Base-by-base conservation (phyloP, 495 filamentous ascomycete species). In the Cladorrhinum samala region DNA sequence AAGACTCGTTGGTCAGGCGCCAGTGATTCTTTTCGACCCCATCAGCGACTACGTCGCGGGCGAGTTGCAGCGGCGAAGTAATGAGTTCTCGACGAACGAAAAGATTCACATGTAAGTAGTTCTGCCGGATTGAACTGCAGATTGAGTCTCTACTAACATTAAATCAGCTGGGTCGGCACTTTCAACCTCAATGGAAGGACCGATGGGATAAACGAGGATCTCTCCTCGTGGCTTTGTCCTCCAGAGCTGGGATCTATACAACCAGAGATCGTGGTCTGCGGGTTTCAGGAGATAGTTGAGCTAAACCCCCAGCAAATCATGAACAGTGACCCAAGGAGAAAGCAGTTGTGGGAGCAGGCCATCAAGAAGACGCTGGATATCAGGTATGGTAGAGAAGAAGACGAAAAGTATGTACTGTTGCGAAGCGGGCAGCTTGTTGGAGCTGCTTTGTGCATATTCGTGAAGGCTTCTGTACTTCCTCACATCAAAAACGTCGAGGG, bases 251-350 rank as follows among this genome's bases (percentile, higher is more conserved):
- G 76, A 24, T 56, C 63, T 7, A 66, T 72, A 18, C 77, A 82
- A 40, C 88, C 94, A 18, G 83, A 90, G 44, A 86, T 99, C 30
- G 81, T 94, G 46, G 91, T 83, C 8, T 83, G 96, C 24, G 93
- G 89, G 0, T 97, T 99, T 59, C 93, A 99, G 60, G 93, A 99
- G 71, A 97, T 99, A 49, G 94, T 99, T 14, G 85, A 92, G 62
- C 76, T 99, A 13, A 95, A 89, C 60, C 92, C 94, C 16, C 92
- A 97, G 67, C 94, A 99, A 63, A 97, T 99, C 62, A 97, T 99
- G 91, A 94, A 93, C 49, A 96, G 91, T 37, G 91, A 97, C 73
- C 93, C 94, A 19, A 80, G 79, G 8, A 81, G 87, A 51, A 85
- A 91, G 47, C 84, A 91, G 61, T 71, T 79, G 18, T 99, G 93